Percentiles rank a stretch among this genome's conserved stretches.
phyloP scores from a whole-genome alignment of 352 stramenopile genomes.

The Pythium grandisporangium region DNA sequence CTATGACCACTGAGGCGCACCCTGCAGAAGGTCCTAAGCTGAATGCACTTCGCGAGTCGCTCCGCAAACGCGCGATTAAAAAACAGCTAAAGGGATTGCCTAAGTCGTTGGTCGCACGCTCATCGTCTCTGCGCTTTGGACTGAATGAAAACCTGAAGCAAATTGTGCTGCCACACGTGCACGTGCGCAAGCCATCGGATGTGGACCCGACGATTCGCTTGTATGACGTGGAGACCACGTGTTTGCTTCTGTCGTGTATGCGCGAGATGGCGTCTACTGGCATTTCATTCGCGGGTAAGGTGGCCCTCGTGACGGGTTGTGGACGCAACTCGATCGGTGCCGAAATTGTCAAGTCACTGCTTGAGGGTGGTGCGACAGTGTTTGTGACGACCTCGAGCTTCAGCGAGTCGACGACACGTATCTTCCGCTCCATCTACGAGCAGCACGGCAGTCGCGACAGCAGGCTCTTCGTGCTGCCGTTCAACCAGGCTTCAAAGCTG shows the following conservation, averaged over 20 bases:
- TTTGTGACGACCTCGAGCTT: conserved; percentile 84
- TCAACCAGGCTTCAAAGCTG: conserved; percentile 79
- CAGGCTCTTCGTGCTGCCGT: conserved; percentile 70
- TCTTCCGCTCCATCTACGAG: conserved; percentile 82
- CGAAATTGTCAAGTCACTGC: conserved; percentile 75
- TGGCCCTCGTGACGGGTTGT: conserved; percentile 79
- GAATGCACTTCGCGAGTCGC: conserved; percentile 39
- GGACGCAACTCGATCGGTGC: conserved; percentile 80
- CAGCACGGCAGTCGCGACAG: conserved; percentile 74
- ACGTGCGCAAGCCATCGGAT: conserved; percentile 65
- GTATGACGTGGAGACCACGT: conserved; percentile 77
- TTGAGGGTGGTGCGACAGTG: conserved; percentile 79
- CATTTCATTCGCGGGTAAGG: conserved; percentile 80
- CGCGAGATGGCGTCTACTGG: conserved; percentile 76
- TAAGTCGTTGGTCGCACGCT: conserved; percentile 24
- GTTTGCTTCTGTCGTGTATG: conserved; percentile 72
- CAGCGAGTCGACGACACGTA: conserved; percentile 26
- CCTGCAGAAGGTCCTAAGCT: conserved; percentile 43
- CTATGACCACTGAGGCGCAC: conserved; percentile 9
- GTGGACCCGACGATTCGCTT: conserved; percentile 74
- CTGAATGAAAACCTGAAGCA: conserved; percentile 61
- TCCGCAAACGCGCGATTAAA: conserved; percentile 32
- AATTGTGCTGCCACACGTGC: conserved; percentile 58
- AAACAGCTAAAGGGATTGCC: no score
- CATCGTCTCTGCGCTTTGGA: conserved; percentile 31